Conservation (phyloP, 305 asterid species). For the Fraxinus nigra region DNA sequence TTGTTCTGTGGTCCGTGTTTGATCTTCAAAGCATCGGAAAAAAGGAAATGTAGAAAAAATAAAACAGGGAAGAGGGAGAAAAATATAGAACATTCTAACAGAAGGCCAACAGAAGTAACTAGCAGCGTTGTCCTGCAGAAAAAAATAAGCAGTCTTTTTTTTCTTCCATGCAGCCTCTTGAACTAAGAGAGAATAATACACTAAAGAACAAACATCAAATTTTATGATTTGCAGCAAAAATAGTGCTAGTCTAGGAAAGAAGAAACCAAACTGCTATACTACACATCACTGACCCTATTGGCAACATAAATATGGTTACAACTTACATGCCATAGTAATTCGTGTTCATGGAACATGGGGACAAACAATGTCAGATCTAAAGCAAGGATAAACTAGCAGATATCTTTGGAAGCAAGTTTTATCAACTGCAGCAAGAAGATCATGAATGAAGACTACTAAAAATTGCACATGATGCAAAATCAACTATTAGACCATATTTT, state of each 20-base stretch:
- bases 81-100: background rate
- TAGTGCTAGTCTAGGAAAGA: background rate
- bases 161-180: background rate
- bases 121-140: background rate
- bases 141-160: background rate
- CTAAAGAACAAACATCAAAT: background rate
- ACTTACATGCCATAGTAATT: background rate
- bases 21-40: background rate
- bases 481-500: background rate
- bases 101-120: background rate
- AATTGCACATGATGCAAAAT: constrained; percentile 8
- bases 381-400: constrained; percentile 6
- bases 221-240: constrained; percentile 2
- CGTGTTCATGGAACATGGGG: constrained; percentile 5
- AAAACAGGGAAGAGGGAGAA: background rate
- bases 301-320: constrained; percentile 7
- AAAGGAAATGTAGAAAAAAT: background rate
- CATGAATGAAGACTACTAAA: background rate
- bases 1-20: too few relatives aligned
- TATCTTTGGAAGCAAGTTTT: constrained; percentile 15
- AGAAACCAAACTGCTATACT: background rate
- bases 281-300: constrained; percentile 16
- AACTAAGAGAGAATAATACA: background rate
- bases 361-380: constrained; percentile 2
- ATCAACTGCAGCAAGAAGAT: constrained; percentile 10